Base-by-base conservation (phyloP, 1,139 yeast species). In the Geotrichum siamense region DNA sequence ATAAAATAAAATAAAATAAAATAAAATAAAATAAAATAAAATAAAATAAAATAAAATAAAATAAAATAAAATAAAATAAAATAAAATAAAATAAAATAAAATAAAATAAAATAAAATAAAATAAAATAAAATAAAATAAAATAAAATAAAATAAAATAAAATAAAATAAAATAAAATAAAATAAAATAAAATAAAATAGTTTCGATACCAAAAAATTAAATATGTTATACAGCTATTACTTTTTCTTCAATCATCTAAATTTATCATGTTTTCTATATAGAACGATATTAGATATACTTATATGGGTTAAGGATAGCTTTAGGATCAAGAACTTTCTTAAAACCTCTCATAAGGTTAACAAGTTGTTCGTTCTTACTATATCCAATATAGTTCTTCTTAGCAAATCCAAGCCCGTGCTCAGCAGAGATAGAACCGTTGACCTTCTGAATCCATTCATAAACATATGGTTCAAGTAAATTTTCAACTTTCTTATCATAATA, bases 361-460 rank as follows among this genome's bases (percentile, higher is more conserved):
- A 85, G 87, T 39, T 68, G 67, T 5, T 73, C 77, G 53, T 76
- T 76, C 70, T 87, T 89, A 51, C 94, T 76, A 68, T 89, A 89
- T 9, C 81, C 81, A 54, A 89, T 74, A 62, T 83, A 91, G 59
- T 83, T 82, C 56, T 82, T 84, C 80, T 91, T 91, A 60, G 89
- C 96, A 75, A 91, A 84, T 1, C 98, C 98, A 50, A 91, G 72
- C 3, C 98, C 98, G 63, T 91, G 98, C 64, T 91, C 98, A 34
- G 97, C 98, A 49, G 94, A 82, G 43, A 91, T 81, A 1, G 96
- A 86, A 25, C 98, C 98, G 34, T 78, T 67, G 49, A 74, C 74
- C 50, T 79, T 74, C 44, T 75, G 72, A 50, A 91, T 83, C 83
- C 91, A 87, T 67, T 91, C 94, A 58, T 86, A 91, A 23, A 91